Percentiles rank a stretch among this genome's conserved stretches.
phyloP scores from a whole-genome alignment of 768 basidiomycete genomes.

The Wakefieldia striispora region DNA sequence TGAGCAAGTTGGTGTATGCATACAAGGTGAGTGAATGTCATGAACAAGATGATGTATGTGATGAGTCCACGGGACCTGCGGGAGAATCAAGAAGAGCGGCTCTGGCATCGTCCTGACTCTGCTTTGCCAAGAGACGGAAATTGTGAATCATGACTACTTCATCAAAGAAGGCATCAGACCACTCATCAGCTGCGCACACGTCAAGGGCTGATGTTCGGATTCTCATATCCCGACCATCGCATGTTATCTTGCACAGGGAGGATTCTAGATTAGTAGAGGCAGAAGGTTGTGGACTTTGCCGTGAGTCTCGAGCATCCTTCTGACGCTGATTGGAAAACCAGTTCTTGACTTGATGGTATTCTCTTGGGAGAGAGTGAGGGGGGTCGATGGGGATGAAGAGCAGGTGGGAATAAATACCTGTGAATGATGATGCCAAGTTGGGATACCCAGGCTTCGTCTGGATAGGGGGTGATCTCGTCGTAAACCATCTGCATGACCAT shows the following conservation, averaged over 20 bases:
- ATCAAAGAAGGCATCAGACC: slow-evolving; percentile 63
- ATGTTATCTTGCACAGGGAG: slow-evolving; percentile 33
- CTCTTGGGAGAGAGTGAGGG: slow-evolving; percentile 32
- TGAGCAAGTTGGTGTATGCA: slow-evolving; percentile 28
- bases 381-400: not conserved
- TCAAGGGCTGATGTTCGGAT: slow-evolving; percentile 48
- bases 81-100: slow-evolving; percentile 25
- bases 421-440: slow-evolving; percentile 56
- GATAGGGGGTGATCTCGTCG: slow-evolving; percentile 65
- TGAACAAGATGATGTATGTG: slow-evolving; percentile 18
- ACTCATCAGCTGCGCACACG: slow-evolving; percentile 42
- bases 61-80: slow-evolving; percentile 22
- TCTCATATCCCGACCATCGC: slow-evolving; percentile 42
- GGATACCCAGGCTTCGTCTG: slow-evolving; percentile 59
- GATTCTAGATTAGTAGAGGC: slow-evolving; percentile 34
- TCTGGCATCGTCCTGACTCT: slow-evolving; percentile 37
- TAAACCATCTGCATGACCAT: slow-evolving; percentile 62
- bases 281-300: slow-evolving; percentile 34
- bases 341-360: slow-evolving; percentile 61
- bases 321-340: slow-evolving; percentile 69
- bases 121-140: slow-evolving; percentile 39
- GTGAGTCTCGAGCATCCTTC: slow-evolving; percentile 39
- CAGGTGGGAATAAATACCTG: slow-evolving; percentile 37
- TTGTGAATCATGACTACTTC: slow-evolving; percentile 60
- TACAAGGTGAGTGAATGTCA: slow-evolving; percentile 29